Evolutionary conservation across 441 rosid species (phyloP), one percentile per base, ranked within the genome.

Genomic region (Hypseocharis bilobata): DNA sequence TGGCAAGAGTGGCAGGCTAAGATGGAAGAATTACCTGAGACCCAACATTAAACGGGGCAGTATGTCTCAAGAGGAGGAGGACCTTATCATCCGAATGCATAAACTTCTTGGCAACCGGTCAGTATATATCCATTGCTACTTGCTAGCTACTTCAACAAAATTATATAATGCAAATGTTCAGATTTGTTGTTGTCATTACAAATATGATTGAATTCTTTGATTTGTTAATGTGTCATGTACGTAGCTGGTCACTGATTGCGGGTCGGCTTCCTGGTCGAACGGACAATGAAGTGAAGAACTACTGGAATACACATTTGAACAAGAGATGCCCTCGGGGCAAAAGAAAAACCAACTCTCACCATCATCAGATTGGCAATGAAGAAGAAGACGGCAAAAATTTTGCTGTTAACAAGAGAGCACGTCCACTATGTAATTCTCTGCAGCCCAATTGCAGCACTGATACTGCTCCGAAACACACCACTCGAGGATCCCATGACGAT

Each of bases 1-100:
- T 67, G 90, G 88, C 25, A 85, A 85, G 72, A 85, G 88, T 60
- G 83, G 90, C 76, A 77, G 90, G 64, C 68, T 85, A 63, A 83
- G 90, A 76, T 85, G 90, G 88, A 83, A 85, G 79, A 85, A 85
- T 65, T 82, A 85, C 71, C 64, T 83, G 25, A 83, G 90, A 70
- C 88, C 90, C 56, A 83, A 85, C 71, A 83, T 83, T 8, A 83
- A 85, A 63, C 79, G 88, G 4, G 90, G 90, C 44, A 67, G 70
- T 19, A 85, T 85, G 86, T 83, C 88, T n/a, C 55, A 81, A 57
- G 82, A 85, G 72, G 90, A 85, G 74, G 81, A 85, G 62, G 90
- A 85, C 71, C 86, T 85, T 19, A 85, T 85, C 47, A 80, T 85
- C 72, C 80, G 90, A 68, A 85, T 85, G 90, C 90, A 83, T 64